Evolutionary conservation across 2,329 filamentous ascomycete species (phyloP).

Genomic region (Helicocarpus griseus): DNA sequence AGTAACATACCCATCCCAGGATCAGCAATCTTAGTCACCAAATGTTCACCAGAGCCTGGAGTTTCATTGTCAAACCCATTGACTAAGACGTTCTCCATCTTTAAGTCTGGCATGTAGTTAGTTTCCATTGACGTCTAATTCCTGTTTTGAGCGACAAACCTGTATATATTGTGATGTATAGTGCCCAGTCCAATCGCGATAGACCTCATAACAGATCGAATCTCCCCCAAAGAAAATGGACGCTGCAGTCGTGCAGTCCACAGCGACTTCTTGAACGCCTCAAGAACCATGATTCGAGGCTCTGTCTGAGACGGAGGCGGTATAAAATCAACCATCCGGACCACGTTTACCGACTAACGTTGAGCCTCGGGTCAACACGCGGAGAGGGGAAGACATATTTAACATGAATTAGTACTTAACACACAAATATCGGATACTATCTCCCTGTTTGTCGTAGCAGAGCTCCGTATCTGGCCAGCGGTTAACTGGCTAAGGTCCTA

Average conservation of each 20-base stretch:
- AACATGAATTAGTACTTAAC: too few relatives aligned
- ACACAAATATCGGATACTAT: too few relatives aligned
- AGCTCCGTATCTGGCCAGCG: too few relatives aligned
- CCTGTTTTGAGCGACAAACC: too few relatives aligned
- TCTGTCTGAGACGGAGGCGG: not conserved
- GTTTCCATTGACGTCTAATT: not conserved
- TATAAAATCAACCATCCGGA: too few relatives aligned
- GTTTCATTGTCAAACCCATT: slow-evolving; percentile 7
- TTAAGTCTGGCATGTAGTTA: slow-evolving; percentile 4
- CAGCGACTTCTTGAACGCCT: slow-evolving; percentile 3
- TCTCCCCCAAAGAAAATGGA: slow-evolving; percentile 3
- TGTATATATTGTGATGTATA: slow-evolving; percentile 3
- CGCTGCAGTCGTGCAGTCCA: slow-evolving; percentile 1
- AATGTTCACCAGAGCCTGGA: slow-evolving; percentile 3
- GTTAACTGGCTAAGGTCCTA: too few relatives aligned
- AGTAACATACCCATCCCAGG: slow-evolving; percentile 5
- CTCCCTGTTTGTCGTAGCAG: too few relatives aligned
- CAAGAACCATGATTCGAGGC: slow-evolving; percentile 3
- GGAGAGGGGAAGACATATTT: too few relatives aligned
- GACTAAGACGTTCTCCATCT: slow-evolving; percentile 8
- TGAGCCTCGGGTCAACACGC: too few relatives aligned
- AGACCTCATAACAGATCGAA: slow-evolving; percentile 7
- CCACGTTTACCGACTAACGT: too few relatives aligned
- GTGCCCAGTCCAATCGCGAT: slow-evolving; percentile 3
- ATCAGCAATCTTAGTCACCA: slow-evolving; percentile 7